phyloP scores from a whole-genome alignment of 495 filamentous ascomycete species.

The Lasiosphaeria ovina region DNA sequence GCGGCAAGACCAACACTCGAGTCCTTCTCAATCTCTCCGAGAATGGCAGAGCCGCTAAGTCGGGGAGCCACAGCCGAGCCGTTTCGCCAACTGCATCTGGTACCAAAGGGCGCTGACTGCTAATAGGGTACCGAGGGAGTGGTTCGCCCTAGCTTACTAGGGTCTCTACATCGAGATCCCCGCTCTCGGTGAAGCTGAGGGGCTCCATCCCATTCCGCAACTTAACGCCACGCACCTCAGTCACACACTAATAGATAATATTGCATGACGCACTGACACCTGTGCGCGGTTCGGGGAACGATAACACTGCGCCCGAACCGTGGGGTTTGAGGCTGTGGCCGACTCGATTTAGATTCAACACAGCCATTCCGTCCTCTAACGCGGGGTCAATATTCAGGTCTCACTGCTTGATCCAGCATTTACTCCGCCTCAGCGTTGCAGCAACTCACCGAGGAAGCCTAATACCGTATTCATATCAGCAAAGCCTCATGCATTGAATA shows the following conservation, averaged over 20 bases:
- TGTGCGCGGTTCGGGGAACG: background rate
- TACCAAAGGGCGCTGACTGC: background rate
- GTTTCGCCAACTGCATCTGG: constrained; percentile 3
- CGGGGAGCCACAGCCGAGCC: background rate
- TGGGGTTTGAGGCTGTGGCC: background rate
- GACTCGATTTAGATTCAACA: constrained; percentile 1
- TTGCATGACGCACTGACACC: background rate
- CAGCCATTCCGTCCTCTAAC: constrained; percentile 1
- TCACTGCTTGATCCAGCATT: background rate
- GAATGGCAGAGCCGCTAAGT: constrained; percentile 2
- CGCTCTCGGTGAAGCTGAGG: background rate
- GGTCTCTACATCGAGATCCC: background rate
- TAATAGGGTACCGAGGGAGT: constrained; percentile 2
- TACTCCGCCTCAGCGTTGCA: background rate
- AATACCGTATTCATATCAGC: background rate
- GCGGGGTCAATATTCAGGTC: constrained; percentile 1
- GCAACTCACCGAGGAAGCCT: background rate
- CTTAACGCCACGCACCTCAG: background rate
- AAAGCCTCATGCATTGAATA: background rate
- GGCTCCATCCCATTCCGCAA: background rate
- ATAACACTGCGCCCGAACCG: background rate
- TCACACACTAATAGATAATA: background rate
- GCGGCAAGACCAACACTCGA: background rate
- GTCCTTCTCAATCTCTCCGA: background rate
- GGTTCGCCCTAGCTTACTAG: constrained; percentile 3